Evolutionary conservation across 2,329 filamentous ascomycete species (phyloP), one percentile per base, ranked within the genome.

Genomic region (Lachnellula hyalina): DNA sequence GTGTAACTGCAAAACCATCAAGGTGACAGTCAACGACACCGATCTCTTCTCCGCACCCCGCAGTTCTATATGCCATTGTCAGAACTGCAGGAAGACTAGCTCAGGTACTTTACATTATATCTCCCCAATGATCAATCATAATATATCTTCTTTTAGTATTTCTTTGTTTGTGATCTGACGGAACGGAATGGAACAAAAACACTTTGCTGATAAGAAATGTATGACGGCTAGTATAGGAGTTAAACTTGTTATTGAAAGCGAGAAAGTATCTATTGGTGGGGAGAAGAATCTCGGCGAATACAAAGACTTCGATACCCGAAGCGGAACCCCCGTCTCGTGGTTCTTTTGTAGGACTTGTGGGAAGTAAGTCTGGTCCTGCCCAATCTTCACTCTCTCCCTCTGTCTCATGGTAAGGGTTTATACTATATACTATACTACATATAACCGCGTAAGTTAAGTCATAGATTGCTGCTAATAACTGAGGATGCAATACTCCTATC

Each of bases 31-130:
- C 61, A 70, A 70, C 55, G 77, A 79, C 57, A 58, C 62, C 12
- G 74, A 77, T 17, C 72, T 79, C 21, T 79, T 78, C 63, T 70
- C 68, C 11, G 68, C 68, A 35, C 70, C 70, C 6, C 66, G 74
- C 32, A 76, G 77, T 2, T 74, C 77, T 59, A 64, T 79, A 7
- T 80, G 77, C 64, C 75, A 79, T 58, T 80, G 78, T 65, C 65
- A 69, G 35, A 81, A 79, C 57, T 80, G 77, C 65, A 73, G 76
- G 42, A 79, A 79, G 63, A 70, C 76, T 2, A 76, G 77, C 1
- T 58, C 47, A 55, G 47, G 58, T 59, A 25, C 25, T 7, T 25
- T 25, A 25, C 25, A 25, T 25, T 25, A 7, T 25, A 25, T 21
- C 21, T 21, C 21, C 21, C 21, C 21, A 21, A 21, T 21, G 2